A percentile compares a stretch with the other conserved stretches of the same genome.
Conservation (phyloP, 345 rosid genomes). For the Balakata baccata region DNA sequence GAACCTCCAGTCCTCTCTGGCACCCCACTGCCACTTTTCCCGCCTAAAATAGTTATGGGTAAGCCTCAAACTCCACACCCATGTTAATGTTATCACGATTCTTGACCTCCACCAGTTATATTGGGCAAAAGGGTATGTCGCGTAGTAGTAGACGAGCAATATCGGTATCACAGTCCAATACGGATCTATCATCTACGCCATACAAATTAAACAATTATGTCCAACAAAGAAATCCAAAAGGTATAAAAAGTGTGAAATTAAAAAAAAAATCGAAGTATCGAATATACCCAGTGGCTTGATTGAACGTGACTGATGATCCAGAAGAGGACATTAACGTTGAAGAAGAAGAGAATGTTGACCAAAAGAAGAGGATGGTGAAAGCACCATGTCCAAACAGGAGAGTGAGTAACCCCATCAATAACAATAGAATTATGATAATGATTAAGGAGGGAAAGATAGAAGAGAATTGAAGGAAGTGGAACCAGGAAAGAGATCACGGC, state of each 20-base stretch:
- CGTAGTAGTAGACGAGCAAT: constrained; percentile 69
- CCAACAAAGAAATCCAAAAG: neutral
- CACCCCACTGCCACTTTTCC: constrained; percentile 96
- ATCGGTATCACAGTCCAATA: constrained; percentile 95
- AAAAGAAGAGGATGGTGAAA: constrained; percentile 69
- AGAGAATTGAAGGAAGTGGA: constrained; percentile 72
- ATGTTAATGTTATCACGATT: constrained; percentile 52
- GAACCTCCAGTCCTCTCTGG: constrained; percentile 96
- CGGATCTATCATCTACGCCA: constrained; percentile 77
- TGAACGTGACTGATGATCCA: constrained; percentile 74
- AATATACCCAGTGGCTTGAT: constrained; percentile 78
- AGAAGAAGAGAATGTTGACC: constrained; percentile 78
- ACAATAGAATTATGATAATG: constrained; percentile 18
- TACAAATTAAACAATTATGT: neutral
- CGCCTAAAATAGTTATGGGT: constrained; percentile 89
- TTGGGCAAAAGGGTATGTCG: constrained; percentile 59
- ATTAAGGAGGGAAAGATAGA: constrained; percentile 60
- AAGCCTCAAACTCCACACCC: constrained; percentile 83
- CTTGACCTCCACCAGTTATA: constrained; percentile 67
- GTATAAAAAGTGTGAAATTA: neutral
- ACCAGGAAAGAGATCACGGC: constrained; percentile 61
- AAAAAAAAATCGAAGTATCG: constrained; percentile 5
- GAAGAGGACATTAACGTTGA: constrained; percentile 88
- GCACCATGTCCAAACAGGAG: constrained; percentile 66
- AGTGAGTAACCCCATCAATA: constrained; percentile 8